These are phyloP conservation scores for Immersiella caudata DNA, from an alignment of 495 filamentous ascomycete species.

Conservation along the genomic window DNA sequence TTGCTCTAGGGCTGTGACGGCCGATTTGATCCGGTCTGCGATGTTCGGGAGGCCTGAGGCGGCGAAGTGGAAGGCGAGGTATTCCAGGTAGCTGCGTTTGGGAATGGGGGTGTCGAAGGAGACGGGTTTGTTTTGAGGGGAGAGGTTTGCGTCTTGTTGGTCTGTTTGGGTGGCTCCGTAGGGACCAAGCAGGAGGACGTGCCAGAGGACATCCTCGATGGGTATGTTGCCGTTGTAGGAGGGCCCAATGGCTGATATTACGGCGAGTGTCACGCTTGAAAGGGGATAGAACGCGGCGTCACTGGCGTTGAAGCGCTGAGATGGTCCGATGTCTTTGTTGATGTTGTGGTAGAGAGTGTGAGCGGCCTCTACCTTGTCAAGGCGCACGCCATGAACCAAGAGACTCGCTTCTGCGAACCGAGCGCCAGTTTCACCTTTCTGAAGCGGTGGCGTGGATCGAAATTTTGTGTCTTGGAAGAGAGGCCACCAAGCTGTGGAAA, in stretches of 20 bases:
- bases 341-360: neutral
- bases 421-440: neutral
- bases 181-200: neutral
- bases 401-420: neutral
- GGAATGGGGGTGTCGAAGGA: neutral
- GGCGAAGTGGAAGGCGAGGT: neutral
- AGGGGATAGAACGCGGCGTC: neutral
- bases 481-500: neutral
- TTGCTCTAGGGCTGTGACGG: neutral
- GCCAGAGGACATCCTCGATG: neutral
- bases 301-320: neutral
- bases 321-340: neutral
- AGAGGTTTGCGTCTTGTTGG: neutral
- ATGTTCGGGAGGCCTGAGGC: neutral
- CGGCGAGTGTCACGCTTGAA: neutral
- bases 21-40: neutral
- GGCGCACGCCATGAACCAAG: neutral
- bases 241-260: neutral
- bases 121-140: too few species aligned
- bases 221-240: neutral
- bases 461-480: neutral
- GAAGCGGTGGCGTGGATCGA: neutral
- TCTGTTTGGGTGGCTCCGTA: neutral
- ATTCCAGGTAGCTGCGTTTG: neutral
- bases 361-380: neutral